These are phyloP conservation scores for Oryza officinalis DNA, from an alignment of 176 grass and related monocot genomes.

Conservation along the genomic window DNA sequence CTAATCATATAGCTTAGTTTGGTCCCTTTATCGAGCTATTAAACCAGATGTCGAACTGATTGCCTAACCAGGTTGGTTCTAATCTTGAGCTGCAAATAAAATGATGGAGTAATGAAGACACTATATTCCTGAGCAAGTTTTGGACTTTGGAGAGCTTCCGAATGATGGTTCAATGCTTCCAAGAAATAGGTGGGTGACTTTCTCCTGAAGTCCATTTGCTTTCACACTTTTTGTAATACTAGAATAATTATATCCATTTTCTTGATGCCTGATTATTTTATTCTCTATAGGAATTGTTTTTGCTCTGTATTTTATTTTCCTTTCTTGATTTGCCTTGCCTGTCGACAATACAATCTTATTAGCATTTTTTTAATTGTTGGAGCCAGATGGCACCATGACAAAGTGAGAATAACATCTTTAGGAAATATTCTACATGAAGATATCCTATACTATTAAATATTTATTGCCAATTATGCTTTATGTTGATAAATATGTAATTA, in stretches of 20 bases:
- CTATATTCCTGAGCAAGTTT: not conserved
- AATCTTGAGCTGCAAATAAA: not conserved
- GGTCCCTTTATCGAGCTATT: not conserved
- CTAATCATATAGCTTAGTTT: not conserved
- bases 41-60: not conserved
- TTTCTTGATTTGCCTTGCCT: not conserved
- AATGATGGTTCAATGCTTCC: not conserved
- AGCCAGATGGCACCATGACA: not conserved
- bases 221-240: not conserved
- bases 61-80: not conserved
- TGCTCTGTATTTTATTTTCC: not conserved
- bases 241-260: not conserved
- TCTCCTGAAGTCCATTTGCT: not conserved
- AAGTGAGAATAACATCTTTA: not conserved
- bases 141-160: not conserved
- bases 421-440: not conserved
- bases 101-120: not conserved
- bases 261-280: not conserved
- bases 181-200: not conserved
- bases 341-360: not conserved
- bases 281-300: slow-evolving; percentile 16
- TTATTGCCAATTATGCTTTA: not conserved
- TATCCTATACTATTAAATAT: not conserved
- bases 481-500: not conserved
- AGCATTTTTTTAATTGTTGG: not conserved